Percentiles rank a stretch among this genome's conserved stretches.
These are phyloP conservation scores for Neckera pumila DNA, from an alignment of 225 moss, liverwort and hornwort species.

Conservation along the genomic window DNA sequence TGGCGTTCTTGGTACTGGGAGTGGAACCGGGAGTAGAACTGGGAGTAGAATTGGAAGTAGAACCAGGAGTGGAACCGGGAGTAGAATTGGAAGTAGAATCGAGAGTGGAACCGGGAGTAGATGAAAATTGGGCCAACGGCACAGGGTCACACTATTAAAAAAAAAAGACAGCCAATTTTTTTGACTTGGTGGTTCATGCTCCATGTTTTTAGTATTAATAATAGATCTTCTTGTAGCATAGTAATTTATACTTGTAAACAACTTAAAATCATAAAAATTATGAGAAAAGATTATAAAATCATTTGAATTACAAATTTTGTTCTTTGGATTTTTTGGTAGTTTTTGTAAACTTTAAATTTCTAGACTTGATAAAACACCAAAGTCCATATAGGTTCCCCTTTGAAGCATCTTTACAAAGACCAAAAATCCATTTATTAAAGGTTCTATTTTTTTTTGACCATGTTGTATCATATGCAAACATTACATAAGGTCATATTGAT, in stretches of 20 bases:
- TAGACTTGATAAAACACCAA: not conserved
- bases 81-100: too few relatives aligned
- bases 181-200: not conserved
- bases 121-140: too few relatives aligned
- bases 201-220: not conserved
- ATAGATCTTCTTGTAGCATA: accelerated
- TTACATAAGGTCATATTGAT: not conserved
- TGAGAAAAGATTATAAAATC: too few relatives aligned
- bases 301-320: not conserved
- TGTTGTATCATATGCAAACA: not conserved
- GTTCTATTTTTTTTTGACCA: not conserved
- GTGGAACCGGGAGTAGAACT: too few relatives aligned
- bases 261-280: not conserved
- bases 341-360: not conserved
- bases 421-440: not conserved
- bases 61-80: too few relatives aligned
- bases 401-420: not conserved
- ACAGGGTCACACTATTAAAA: too few relatives aligned
- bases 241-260: not conserved
- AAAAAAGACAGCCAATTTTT: not conserved
- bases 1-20: too few relatives aligned
- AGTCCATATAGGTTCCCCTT: not conserved
- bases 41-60: too few relatives aligned
- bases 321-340: not conserved
- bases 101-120: too few relatives aligned